Evolutionary conservation across 2,329 filamentous ascomycete species (phyloP).

Genomic region (Neofusicoccum ribis): DNA sequence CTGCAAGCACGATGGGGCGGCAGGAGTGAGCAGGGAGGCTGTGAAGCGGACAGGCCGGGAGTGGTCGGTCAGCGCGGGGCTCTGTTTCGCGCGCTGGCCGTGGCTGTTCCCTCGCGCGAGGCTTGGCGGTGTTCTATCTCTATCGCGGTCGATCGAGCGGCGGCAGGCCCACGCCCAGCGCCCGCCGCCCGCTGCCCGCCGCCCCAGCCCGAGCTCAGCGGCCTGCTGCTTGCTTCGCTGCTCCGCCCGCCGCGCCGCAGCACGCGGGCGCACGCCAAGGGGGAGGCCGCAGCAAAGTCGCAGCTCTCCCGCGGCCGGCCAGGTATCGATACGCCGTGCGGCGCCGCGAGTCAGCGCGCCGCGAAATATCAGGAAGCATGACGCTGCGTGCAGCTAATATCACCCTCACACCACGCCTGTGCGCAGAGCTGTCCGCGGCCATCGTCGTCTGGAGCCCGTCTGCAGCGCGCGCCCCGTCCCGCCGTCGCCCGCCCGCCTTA

Average conservation of each 20-base stretch:
- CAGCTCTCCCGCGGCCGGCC: neutral
- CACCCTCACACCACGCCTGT: constrained; percentile 7
- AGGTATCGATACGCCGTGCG: no score
- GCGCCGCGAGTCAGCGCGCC: constrained; percentile 6
- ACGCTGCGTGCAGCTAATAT: constrained; percentile 11
- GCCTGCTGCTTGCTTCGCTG: neutral
- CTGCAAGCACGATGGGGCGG: neutral
- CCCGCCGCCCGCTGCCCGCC: neutral
- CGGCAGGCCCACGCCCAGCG: neutral
- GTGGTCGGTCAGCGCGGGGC: neutral
- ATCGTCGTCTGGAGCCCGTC: neutral
- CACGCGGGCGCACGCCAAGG: neutral
- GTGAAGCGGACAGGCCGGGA: neutral
- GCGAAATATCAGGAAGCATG: neutral
- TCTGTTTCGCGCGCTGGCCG: neutral
- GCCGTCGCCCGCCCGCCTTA: neutral
- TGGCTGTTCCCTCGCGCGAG: neutral
- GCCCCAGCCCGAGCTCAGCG: neutral
- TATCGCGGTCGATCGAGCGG: neutral
- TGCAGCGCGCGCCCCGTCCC: neutral
- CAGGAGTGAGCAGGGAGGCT: neutral
- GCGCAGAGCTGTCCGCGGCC: neutral
- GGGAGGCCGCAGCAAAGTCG: neutral
- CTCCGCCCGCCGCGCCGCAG: neutral
- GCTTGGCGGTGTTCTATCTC: constrained; percentile 5